Evolutionary conservation across 257 asterid species (phyloP).

Genomic region (Scutellaria baicalensis): DNA sequence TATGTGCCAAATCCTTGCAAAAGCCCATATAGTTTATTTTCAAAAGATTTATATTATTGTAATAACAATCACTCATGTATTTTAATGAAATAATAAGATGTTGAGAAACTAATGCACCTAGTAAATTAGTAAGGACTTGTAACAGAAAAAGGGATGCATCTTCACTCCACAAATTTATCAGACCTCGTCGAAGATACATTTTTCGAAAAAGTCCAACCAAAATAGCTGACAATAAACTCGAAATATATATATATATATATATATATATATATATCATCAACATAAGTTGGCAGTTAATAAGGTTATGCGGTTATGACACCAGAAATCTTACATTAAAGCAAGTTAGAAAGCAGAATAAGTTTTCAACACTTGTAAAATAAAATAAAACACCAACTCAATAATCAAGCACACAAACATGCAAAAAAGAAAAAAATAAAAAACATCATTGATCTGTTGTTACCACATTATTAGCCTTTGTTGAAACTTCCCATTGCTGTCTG

Average conservation of each 20-base stretch:
- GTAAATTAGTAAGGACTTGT: no score
- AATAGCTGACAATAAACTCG: not conserved
- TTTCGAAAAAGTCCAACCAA: not conserved
- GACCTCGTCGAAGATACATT: no score
- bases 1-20: no score
- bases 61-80: no score
- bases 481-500: no score
- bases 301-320: not conserved
- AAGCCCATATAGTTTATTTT: no score
- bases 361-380: conserved; percentile 1
- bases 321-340: conserved; percentile 14
- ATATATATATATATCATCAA: not conserved
- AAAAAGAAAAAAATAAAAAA: not conserved
- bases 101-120: no score
- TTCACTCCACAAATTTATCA: not conserved
- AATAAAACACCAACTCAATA: not conserved
- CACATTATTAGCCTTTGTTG: not conserved
- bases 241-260: not conserved
- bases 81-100: no score
- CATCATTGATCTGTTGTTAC: not conserved
- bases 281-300: not conserved
- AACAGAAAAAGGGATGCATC: no score
- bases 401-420: not conserved
- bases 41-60: no score
- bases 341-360: conserved; percentile 11